Base-by-base conservation (phyloP, 129 eudicot species). In the Escallonia herrerae region DNA sequence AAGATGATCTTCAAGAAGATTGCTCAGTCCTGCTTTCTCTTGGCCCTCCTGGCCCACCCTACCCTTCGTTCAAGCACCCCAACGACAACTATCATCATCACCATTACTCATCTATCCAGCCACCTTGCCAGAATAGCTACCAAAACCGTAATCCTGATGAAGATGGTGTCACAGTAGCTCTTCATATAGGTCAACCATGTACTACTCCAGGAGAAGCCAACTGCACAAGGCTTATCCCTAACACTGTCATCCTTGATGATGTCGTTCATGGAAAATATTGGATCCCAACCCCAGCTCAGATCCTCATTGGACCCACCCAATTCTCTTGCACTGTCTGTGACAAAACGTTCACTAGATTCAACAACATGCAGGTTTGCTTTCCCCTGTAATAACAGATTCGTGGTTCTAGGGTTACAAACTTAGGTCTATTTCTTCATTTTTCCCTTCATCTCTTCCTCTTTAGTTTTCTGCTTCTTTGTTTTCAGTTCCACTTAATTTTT, bases 301-400 rank as follows among this genome's bases (percentile, higher is more conserved):
- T 90, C 78, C 81, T 90, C 56, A 89, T 90, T 40, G 97, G 97
- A 22, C 95, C 97, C 8, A 86, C 97, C 38, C 97, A 90, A 43
- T 90, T 84, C 64, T 80, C 95, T 75, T 90, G 97, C 82, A 69
- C 91, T 42, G 95, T 90, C 49, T 90, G 97, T 79, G 67, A 64
- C 71, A 90, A 86, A 63, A 83, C 90, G 55, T 90, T 86, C 81
- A 83, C 79, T 74, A 79, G 95, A 60, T 83, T 77, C 81, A 86
- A 86, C 82, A 86, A 86, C 79, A 90, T 90, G 95, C 97, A 90
- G 95, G 97, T 74, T 80, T 56, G 7, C 52, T 69, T 39, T 8
- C 42, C 50, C 48, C 0, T 4, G 15, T 49, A 7, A 7, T n/a
- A 49, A 47, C 13, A 14, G 56, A 48, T 47, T 48, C 56, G 15